Conservation (phyloP, 257 asterid genomes). For the Verbascum thapsus region DNA sequence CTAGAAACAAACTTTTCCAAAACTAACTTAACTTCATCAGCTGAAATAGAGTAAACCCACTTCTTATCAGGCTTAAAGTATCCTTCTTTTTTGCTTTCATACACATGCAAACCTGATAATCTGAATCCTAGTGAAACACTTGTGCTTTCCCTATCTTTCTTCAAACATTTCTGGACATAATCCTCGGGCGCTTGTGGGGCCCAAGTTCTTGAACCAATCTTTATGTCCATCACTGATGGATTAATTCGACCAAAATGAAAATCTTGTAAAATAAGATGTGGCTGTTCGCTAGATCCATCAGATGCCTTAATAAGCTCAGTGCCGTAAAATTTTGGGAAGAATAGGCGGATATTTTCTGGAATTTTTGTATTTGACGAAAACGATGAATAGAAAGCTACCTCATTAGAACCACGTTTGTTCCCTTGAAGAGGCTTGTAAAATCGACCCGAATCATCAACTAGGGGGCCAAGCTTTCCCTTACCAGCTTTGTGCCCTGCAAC, state of each 20-base stretch:
- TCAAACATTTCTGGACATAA: constrained; percentile 62
- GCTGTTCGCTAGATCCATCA: constrained; percentile 74
- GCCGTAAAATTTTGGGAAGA: constrained; percentile 79
- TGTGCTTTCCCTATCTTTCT: constrained; percentile 68
- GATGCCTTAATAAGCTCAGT: constrained; percentile 84
- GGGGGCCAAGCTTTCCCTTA: constrained; percentile 79
- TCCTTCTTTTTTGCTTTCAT: constrained; percentile 44
- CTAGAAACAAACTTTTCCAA: constrained; percentile 72
- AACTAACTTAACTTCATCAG: constrained; percentile 50
- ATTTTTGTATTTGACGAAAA: constrained; percentile 60
- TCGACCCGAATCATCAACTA: constrained; percentile 78
- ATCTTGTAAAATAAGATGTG: constrained; percentile 71
- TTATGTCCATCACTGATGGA: constrained; percentile 87
- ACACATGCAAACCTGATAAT: constrained; percentile 71
- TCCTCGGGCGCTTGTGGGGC: constrained; percentile 62
- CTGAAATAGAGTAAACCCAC: constrained; percentile 48
- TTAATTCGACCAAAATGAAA: constrained; percentile 42
- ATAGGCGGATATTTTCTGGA: constrained; percentile 56
- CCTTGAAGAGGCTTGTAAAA: constrained; percentile 97
- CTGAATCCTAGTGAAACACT: constrained; percentile 74
- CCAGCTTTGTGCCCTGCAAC: constrained; percentile 90
- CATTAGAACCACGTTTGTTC: constrained; percentile 72
- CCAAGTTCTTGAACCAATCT: constrained; percentile 94
- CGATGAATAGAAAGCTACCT: constrained; percentile 70
- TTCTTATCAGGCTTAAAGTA: constrained; percentile 67